A percentile compares a stretch with the other conserved stretches of the same genome.
phyloP scores from a whole-genome alignment of 2,329 filamentous ascomycete species.

The Teratosphaeria destructans region DNA sequence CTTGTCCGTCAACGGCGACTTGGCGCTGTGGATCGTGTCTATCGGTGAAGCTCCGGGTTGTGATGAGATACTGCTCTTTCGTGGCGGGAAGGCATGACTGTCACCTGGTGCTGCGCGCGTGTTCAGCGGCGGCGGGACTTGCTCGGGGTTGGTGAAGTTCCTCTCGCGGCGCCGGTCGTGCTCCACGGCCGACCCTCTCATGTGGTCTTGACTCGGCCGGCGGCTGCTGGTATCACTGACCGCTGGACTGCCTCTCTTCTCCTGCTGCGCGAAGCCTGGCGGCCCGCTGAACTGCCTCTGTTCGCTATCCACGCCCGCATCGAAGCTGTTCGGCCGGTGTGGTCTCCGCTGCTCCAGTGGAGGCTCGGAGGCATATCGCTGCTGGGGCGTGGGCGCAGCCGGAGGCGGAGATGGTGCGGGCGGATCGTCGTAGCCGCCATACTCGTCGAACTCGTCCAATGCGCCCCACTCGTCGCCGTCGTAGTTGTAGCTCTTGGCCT shows the following conservation, averaged over 20 bases:
- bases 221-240: constrained; percentile 1
- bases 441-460: constrained; percentile 46
- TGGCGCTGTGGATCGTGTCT: constrained; percentile 4
- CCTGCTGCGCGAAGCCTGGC: constrained; percentile 3
- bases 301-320: constrained; percentile 39
- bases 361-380: constrained; percentile 29
- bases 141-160: constrained; percentile 43
- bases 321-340: constrained; percentile 42
- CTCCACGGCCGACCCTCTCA: background rate
- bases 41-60: constrained; percentile 2
- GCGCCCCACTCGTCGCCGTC: constrained; percentile 91
- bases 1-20: constrained; percentile 32
- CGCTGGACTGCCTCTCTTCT: constrained; percentile 2
- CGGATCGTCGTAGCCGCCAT: constrained; percentile 38
- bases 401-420: constrained; percentile 29
- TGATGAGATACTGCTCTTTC: constrained; percentile 50
- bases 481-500: constrained; percentile 77
- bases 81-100: constrained; percentile 42
- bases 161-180: background rate
- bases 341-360: constrained; percentile 14
- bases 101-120: constrained; percentile 26
- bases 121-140: constrained; percentile 39
- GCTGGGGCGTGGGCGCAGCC: constrained; percentile 20
- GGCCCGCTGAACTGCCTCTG: constrained; percentile 34
- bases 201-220: constrained; percentile 5